Base-by-base conservation (phyloP, 2,329 filamentous ascomycete species). In the Zasmidium angulare region DNA sequence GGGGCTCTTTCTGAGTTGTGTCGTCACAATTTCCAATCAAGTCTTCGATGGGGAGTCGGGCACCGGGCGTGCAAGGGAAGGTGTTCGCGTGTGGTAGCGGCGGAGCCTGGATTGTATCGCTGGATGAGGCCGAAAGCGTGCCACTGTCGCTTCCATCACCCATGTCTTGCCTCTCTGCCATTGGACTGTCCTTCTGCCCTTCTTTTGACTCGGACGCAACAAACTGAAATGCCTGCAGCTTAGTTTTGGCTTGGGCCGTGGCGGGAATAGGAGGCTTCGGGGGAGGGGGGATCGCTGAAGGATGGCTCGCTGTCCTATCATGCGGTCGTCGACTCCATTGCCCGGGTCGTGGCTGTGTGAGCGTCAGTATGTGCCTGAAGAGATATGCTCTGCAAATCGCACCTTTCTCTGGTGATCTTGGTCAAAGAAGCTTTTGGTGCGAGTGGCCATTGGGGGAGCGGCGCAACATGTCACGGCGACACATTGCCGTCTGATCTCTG, bases 21-120 rank as follows among this genome's bases (percentile, higher is more conserved):
- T 86, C 83, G 69, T 87, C 84, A 50, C 80, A 79, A 68, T 86
- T 85, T 62, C 83, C 83, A 49, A 87, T 84, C 29, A 87, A 75
- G 62, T 87, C 84, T 29, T 83, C 83, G 12, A 87, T 74, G 22
- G 84, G 83, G 43, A 87, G 78, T 56, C 83, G 76, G 47, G 84
- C 82, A 22, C 80, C 81, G 1, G 85, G 84, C 14, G 85, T 87
- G 46, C 84, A 84, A 2, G 85, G 85, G 17, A 76, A 76, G 24
- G 76, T 71, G 22, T 73, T 69, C 24, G 66, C 64, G 54, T 74
- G 69, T 2, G 62, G 63, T 10, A 69, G 55, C 36, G 63, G 63
- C 12, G 67, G 66, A 11, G 66, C 66, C n/a, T 63, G 63, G 50
- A 24, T 61, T 47, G 50, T 57, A 36, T 47, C 55, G 23, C 46